Evolutionary conservation across 2,329 filamentous ascomycete species (phyloP).

Genomic region (Colletotrichum chrysophilum): DNA sequence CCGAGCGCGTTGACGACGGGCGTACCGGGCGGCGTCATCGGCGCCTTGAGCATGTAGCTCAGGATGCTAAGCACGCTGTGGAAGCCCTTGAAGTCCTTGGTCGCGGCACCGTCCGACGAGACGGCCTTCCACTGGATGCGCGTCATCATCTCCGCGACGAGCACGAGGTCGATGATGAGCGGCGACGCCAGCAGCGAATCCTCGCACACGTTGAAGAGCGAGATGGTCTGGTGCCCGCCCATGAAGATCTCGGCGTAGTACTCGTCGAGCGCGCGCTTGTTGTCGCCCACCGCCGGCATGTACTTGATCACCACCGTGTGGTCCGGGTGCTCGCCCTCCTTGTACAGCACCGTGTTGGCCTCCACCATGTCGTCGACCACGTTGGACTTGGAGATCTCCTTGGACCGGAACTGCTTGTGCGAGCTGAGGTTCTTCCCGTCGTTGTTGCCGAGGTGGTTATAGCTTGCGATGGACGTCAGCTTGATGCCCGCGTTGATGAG

Average conservation of each 20-base stretch:
- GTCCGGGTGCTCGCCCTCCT: constrained; percentile 91
- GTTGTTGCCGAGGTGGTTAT: constrained; percentile 99
- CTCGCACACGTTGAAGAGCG: constrained; percentile 98
- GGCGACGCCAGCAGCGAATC: constrained; percentile 96
- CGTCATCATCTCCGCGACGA: constrained; percentile 97
- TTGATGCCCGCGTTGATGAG: constrained; percentile 98
- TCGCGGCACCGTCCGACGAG: constrained; percentile 53
- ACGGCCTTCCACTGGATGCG: constrained; percentile 88
- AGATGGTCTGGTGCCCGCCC: constrained; percentile 97
- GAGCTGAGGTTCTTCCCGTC: constrained; percentile 98
- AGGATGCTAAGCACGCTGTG: constrained; percentile 96
- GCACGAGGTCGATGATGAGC: constrained; percentile 93
- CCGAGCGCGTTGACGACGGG: constrained; percentile 94
- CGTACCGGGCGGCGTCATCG: constrained; percentile 90
- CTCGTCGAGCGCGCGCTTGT: constrained; percentile 98
- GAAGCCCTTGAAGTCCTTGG: constrained; percentile 85
- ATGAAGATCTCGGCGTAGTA: constrained; percentile 99
- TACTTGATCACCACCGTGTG: constrained; percentile 99
- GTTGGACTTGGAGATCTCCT: constrained; percentile 99
- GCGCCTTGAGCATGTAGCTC: constrained; percentile 99
- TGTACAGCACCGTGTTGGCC: constrained; percentile 90
- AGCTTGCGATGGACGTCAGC: constrained; percentile 96
- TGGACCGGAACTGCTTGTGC: constrained; percentile 97
- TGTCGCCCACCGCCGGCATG: constrained; percentile 98
- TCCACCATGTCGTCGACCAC: constrained; percentile 99